Base-by-base conservation (phyloP, 2,329 filamentous ascomycete genomes). In the Colletotrichum simmondsii region DNA sequence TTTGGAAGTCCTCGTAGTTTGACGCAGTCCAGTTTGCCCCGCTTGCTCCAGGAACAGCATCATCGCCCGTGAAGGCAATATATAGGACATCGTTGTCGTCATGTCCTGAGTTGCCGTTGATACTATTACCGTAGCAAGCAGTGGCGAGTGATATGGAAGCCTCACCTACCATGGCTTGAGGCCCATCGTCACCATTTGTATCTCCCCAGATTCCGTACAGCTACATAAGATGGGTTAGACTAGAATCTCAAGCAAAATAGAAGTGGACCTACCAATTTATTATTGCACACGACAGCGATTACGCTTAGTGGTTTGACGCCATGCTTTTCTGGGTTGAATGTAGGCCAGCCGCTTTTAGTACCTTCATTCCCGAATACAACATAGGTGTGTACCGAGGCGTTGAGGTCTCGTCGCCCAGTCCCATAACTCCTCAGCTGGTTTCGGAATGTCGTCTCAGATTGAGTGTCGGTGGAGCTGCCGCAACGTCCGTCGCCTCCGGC, bases 171-270 rank as follows among this genome's bases (percentile, higher is more conserved):
- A 88, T 80, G 28, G 87, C 81, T 64, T 83, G 77, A 7, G 78
- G 71, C 2, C 85, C 84, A 62, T 87, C 85, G 60, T 85, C 87
- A 56, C 89, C 90, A 73, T 92, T 92, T 42, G 86, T 87, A 74
- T 92, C 89, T 24, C 89, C 90, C 89, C 89, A 92, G 62, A 91
- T 81, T 12, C 88, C 89, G 76, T 91, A 91, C 74, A 86, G 82
- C 85, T 88, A 62, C 0, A 52, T 10, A 12, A 12, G 1, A 24
- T 14, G 57, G 35, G 67, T 53, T 2, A 24, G 52, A 62, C 30
- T 7, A 26, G 35, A 12, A n/a, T 26, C 12, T 35, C 2, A 52
- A 11, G 14, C 1, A 16, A 2, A 49, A 12, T 8, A 8, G 22
- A 4, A 1, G 3, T 5, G 6, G n/a, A 65, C 61, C 35, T 75